Conservation (phyloP, 2,329 filamentous ascomycete genomes). For the Penicillium verrucosum region DNA sequence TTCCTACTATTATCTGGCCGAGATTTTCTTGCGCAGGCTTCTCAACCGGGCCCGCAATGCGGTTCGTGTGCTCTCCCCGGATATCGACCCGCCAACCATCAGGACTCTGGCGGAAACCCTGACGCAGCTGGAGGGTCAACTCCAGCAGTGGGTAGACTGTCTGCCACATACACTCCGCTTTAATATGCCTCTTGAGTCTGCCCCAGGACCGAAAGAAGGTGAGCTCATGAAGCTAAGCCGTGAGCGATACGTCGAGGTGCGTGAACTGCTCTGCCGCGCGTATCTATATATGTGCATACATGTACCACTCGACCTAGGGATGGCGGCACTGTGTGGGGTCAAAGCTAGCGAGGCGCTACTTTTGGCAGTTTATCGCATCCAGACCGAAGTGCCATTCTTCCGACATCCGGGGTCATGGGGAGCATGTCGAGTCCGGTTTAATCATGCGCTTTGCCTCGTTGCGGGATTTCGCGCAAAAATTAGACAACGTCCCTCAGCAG, state of each 20-base stretch:
- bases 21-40: constrained; percentile 28
- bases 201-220: constrained; percentile 16
- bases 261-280: constrained; percentile 25
- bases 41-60: constrained; percentile 33
- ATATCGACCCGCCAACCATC: constrained; percentile 15
- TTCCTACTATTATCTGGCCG: constrained; percentile 27
- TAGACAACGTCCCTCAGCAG: constrained; percentile 14
- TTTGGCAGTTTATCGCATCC: constrained; percentile 26
- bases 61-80: constrained; percentile 20
- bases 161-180: constrained; percentile 24
- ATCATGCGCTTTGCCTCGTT: constrained; percentile 25
- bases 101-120: constrained; percentile 17
- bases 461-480: constrained; percentile 23
- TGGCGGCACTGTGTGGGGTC: constrained; percentile 17
- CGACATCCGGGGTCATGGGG: constrained; percentile 27
- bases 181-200: constrained; percentile 21
- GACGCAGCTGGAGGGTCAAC: constrained; percentile 21
- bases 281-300: constrained; percentile 27
- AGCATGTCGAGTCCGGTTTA: constrained; percentile 27
- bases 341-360: constrained; percentile 24
- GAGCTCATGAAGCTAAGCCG: constrained; percentile 26
- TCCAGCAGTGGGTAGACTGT: constrained; percentile 26
- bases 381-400: constrained; percentile 26
- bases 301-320: constrained; percentile 14
- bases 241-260: constrained; percentile 27